Conservation (phyloP, 2,329 filamentous ascomycete species). For the Graphilbum fragrans region DNA sequence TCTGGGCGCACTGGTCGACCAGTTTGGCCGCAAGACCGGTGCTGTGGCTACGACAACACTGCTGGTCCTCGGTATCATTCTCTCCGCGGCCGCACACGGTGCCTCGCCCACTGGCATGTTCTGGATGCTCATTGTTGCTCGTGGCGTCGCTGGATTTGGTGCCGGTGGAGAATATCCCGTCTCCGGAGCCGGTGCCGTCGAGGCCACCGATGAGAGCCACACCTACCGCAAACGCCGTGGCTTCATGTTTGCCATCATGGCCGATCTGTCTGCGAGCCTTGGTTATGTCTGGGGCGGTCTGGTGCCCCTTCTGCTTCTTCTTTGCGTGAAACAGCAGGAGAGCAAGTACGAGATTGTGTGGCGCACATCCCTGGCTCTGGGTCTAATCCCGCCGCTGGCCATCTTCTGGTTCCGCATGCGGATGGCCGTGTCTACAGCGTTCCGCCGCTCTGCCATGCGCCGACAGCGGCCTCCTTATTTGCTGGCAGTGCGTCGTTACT, state of each 20-base stretch:
- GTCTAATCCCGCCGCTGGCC: constrained; percentile 32
- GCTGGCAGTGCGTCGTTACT: constrained; percentile 34
- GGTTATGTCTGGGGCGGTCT: constrained; percentile 38
- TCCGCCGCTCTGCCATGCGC: constrained; percentile 23
- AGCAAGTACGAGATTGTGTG: constrained; percentile 25
- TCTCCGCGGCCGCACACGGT: constrained; percentile 33
- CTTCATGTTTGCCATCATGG: constrained; percentile 42
- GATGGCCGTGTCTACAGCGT: constrained; percentile 36
- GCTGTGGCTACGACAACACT: constrained; percentile 32
- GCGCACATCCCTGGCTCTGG: constrained; percentile 36
- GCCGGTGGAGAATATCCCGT: constrained; percentile 21
- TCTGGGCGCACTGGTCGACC: constrained; percentile 37
- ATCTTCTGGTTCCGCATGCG: constrained; percentile 41
- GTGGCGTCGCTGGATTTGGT: constrained; percentile 28
- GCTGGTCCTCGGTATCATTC: constrained; percentile 27
- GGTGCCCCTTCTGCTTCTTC: constrained; percentile 11
- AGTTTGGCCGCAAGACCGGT: constrained; percentile 35
- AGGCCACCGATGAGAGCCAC: constrained; percentile 1
- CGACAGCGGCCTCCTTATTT: constrained; percentile 32
- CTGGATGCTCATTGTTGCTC: constrained; percentile 35
- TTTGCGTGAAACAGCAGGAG: constrained; percentile 1
- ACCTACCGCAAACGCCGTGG: not conserved
- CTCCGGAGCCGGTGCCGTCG: constrained; percentile 2
- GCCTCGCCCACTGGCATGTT: constrained; percentile 25
- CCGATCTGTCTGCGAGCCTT: constrained; percentile 29